A percentile compares a stretch with the other conserved stretches of the same genome.
phyloP scores from a whole-genome alignment of 1,139 yeast species.

The Scheffersomyces parashehatae region DNA sequence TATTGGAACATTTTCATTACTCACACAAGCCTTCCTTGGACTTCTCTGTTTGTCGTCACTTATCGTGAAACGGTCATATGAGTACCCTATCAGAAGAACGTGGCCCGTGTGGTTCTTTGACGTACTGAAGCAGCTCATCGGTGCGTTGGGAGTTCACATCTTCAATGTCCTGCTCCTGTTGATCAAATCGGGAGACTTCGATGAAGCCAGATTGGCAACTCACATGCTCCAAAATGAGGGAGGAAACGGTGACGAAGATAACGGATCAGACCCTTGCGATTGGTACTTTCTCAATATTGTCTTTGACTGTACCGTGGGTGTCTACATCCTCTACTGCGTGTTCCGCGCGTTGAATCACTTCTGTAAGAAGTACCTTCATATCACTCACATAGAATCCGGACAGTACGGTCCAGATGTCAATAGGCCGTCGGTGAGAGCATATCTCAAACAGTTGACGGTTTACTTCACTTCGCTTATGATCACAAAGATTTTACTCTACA shows the following conservation, averaged over 20 bases:
- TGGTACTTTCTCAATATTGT: constrained; percentile 91
- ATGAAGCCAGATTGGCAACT: not conserved
- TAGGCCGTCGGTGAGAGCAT: constrained; percentile 67
- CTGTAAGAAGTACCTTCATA: constrained; percentile 29
- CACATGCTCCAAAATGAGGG: constrained; percentile 1
- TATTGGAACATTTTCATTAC: constrained; percentile 68
- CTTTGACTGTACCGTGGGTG: constrained; percentile 94
- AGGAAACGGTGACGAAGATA: constrained; percentile 22
- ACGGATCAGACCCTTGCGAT: constrained; percentile 58
- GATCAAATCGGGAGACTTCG: constrained; percentile 32
- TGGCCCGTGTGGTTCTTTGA: constrained; percentile 90
- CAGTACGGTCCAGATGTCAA: constrained; percentile 63
- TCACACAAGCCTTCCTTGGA: constrained; percentile 71
- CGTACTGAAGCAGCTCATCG: constrained; percentile 84
- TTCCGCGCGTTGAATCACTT: constrained; percentile 47
- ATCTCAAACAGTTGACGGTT: constrained; percentile 69
- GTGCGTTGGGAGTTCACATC: constrained; percentile 81
- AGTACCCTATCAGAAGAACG: constrained; percentile 76
- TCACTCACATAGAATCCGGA: constrained; percentile 71
- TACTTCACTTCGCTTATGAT: constrained; percentile 65
- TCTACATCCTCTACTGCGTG: constrained; percentile 69
- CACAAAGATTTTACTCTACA: constrained; percentile 57
- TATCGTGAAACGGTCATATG: constrained; percentile 73
- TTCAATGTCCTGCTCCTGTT: constrained; percentile 76
- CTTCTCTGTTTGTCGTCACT: constrained; percentile 71